phyloP scores from a whole-genome alignment of 2,329 filamentous ascomycete genomes.

The Rhynchosporium secalis region DNA sequence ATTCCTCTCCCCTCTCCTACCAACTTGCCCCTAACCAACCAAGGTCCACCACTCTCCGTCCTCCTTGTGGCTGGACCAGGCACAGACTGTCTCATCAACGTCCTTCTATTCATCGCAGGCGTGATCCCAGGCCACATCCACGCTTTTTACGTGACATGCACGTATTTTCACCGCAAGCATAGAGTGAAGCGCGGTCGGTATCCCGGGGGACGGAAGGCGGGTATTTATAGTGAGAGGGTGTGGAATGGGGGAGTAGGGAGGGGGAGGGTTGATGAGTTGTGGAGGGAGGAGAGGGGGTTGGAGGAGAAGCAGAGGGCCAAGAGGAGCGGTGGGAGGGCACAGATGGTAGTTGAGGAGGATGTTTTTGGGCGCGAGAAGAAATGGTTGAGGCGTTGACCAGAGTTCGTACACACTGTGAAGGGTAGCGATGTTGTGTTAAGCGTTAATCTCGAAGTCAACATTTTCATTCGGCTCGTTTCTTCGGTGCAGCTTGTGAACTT shows the following conservation, averaged over 20 bases:
- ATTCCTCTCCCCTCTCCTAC: neutral
- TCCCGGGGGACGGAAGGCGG: slow-evolving; percentile 56
- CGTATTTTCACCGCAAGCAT: slow-evolving; percentile 74
- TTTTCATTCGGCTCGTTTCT: no score
- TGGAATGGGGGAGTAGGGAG: slow-evolving; percentile 58
- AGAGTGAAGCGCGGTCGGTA: slow-evolving; percentile 55
- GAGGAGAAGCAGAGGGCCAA: slow-evolving; percentile 10
- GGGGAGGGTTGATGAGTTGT: slow-evolving; percentile 27
- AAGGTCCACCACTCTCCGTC: slow-evolving; percentile 33
- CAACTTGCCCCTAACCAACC: neutral
- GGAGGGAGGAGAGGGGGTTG: slow-evolving; percentile 20
- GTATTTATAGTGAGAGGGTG: slow-evolving; percentile 70
- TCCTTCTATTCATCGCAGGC: slow-evolving; percentile 31
- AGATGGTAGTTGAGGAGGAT: neutral
- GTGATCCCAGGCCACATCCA: slow-evolving; percentile 38
- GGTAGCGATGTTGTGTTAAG: no score
- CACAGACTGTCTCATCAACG: slow-evolving; percentile 33
- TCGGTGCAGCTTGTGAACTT: neutral
- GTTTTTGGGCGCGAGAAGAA: neutral
- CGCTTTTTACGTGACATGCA: slow-evolving; percentile 56
- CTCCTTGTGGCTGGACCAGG: slow-evolving; percentile 31
- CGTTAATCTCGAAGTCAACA: no score
- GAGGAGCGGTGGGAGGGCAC: slow-evolving; percentile 1
- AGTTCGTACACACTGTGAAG: no score
- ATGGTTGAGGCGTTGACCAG: neutral